Base-by-base conservation (phyloP, 495 filamentous ascomycete genomes). In the Penicillium silybi region DNA sequence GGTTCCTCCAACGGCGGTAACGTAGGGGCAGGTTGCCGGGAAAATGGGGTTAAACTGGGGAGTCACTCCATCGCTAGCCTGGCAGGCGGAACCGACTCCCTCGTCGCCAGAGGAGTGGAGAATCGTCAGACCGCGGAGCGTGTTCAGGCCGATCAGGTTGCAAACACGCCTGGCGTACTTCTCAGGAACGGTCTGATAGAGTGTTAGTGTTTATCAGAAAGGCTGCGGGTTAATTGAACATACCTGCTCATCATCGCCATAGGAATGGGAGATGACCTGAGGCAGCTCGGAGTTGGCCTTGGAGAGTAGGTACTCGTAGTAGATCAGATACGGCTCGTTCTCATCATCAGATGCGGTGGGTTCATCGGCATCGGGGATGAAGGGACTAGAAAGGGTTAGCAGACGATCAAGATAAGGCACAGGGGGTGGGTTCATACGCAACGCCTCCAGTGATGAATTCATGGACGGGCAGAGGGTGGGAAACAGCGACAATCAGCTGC, bases 301-400 rank as follows among this genome's bases (percentile, higher is more conserved):
- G 8, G 64, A 63, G 29, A 80, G 67, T 15, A 85, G 65, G 56
- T 83, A 85, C 26, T 78, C 73, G 37, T 88, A 79, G 53, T 80
- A 87, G 13, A 78, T 69, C 19, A 88, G 64, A 57, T 86, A 90
- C 0, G 86, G 86, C 72, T 89, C 85, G 62, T 88, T 87, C 44
- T 67, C 63, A 53, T 78, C 60, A 39, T 73, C 46, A 3, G 67
- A 46, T 38, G 61, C 45, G 34, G 69, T 69, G 2, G 82, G 80
- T 51, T 82, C 66, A 52, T 83, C 78, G 4, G 78, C 66, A 56
- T 85, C 80, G 9, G 85, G 82, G 18, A 80, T 66, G 46, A 84
- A 80, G 1, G 75, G 76, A 6, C 72, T 65, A 26, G 19, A 4
- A 26, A 20, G 26, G 1, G 19, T 17, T 13, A 1, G 9, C 6